phyloP scores from a whole-genome alignment of 345 rosid species.

The Geranium rotundifolium region DNA sequence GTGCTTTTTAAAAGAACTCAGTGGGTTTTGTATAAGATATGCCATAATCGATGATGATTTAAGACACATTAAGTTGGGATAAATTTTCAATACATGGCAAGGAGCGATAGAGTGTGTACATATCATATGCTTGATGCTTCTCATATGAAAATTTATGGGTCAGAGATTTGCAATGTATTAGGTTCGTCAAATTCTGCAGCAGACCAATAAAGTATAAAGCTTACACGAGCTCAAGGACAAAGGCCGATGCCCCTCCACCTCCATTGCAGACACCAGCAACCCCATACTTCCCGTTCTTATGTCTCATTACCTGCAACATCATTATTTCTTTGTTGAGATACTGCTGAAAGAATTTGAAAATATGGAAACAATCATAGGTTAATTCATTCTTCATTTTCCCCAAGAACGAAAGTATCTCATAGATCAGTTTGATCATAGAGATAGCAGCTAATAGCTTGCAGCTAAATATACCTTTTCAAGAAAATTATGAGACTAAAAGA shows the following conservation, averaged over 20 bases:
- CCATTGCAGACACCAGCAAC: conserved; percentile 89
- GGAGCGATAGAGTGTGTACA: no score
- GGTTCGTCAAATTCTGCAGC: no score
- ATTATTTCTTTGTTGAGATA: neutral
- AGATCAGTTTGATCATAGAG: neutral
- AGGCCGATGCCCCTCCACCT: conserved; percentile 93
- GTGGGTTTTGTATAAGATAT: no score
- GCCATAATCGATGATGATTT: no score
- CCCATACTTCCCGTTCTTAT: conserved; percentile 65
- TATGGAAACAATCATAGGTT: no score
- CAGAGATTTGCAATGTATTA: neutral
- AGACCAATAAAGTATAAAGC: conserved; percentile 9
- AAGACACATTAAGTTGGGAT: no score
- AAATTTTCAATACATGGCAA: no score
- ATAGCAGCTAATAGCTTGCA: no score
- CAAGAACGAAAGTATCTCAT: neutral
- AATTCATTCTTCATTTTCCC: neutral
- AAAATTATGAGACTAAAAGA: no score
- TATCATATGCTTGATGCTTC: neutral
- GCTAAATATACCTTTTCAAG: no score
- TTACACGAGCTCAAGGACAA: conserved; percentile 80
- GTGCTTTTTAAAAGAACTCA: no score
- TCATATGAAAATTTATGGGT: no score
- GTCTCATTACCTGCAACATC: conserved; percentile 57
- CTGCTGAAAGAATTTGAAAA: neutral